Evolutionary conservation across 2,329 filamentous ascomycete species (phyloP), one percentile per base, ranked within the genome.

Genomic region (Xylariaceae sp.): DNA sequence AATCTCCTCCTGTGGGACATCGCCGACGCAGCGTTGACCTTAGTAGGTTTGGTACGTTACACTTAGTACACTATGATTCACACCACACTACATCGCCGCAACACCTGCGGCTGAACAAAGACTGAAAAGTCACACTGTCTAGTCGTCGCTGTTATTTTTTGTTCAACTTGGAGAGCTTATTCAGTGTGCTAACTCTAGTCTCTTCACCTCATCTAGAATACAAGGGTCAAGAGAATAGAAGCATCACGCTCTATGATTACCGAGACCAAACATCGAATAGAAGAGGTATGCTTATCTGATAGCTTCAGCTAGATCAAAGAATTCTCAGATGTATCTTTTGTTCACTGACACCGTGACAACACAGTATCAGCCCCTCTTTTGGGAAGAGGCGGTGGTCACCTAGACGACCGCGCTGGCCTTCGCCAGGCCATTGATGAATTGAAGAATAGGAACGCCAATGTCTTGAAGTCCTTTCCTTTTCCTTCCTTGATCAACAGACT

Each of bases 311-410:
- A 8, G 8, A 40, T n/a, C 4, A 2, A 1, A 5, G 26, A 14
- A 16, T 31, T 48, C 14, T 17, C 17, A 2, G 6, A 7, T 2
- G 23, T 24, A 23, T 19, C 12, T 34, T 40, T 37, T 23, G 19
- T 16, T 47, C 3, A 28, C 44, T 53, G 4, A 51, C 21, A 39
- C 12, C 2, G 16, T 17, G 7, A 48, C 48, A 21, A 31, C 9
- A 36, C 21, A 60, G 57, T 11, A 9, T 49, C 57, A 21, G 53
- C 31, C n/a, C 43, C 47, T 49, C 43, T 31, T 8, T 14, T 11
- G 17, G 12, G 11, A 26, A 21, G 19, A 17, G 29, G 11, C 8
- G 47, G 14, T 17, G n/a, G 26, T 34, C 12, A 16, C 47, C 46
- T 39, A 3, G 14, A 17, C 47, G 34, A 56, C 33, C 33, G 23